These are phyloP conservation scores for Chloris gayana DNA, from an alignment of 176 grass and related monocot species.

Conservation along the genomic window DNA sequence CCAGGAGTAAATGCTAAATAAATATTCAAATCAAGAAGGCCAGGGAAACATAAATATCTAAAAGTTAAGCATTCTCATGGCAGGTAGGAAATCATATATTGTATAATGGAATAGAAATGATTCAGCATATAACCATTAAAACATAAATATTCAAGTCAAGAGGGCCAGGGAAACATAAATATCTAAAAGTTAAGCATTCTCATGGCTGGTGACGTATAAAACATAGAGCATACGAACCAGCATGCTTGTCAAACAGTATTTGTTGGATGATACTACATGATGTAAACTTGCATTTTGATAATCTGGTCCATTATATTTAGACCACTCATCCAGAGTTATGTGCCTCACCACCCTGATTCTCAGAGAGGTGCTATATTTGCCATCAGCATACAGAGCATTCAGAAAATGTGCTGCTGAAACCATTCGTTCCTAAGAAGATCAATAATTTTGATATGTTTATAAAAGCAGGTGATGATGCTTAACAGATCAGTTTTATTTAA, in stretches of 20 bases:
- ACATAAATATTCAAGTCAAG: not conserved
- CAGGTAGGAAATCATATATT: not conserved
- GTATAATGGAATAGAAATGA: slow-evolving; percentile 17
- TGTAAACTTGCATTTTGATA: not conserved
- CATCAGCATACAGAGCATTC: not conserved
- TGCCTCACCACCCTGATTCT: not conserved
- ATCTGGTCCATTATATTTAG: not conserved
- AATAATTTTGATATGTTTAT: not conserved
- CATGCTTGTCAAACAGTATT: not conserved
- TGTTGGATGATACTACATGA: not conserved
- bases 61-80: not conserved
- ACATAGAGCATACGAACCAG: not conserved
- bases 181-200: not conserved
- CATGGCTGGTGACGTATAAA: not conserved
- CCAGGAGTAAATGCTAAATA: not conserved
- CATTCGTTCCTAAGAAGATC: not conserved
- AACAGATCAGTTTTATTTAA: not conserved
- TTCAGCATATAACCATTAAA: too few species aligned
- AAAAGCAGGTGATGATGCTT: slow-evolving; percentile 1
- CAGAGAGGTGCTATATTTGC: not conserved
- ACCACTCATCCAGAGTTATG: not conserved
- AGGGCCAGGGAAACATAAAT: not conserved
- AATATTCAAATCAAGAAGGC: not conserved
- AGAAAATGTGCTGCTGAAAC: not conserved
- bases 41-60: not conserved